Percentiles rank a stretch among this genome's conserved stretches.
phyloP scores from a whole-genome alignment of 768 basidiomycete species.

The Tylopilus rubrobrunneus region DNA sequence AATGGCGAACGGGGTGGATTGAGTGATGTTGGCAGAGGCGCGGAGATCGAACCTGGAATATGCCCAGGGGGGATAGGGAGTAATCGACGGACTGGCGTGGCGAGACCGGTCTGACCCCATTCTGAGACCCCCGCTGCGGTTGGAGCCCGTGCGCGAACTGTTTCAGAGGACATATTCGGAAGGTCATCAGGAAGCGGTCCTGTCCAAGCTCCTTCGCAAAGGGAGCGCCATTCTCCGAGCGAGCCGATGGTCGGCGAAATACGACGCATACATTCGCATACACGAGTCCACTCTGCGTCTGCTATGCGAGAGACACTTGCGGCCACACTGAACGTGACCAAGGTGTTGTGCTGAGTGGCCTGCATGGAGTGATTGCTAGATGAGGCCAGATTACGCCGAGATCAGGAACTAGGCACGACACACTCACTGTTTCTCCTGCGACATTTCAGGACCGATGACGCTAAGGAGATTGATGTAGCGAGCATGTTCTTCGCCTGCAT shows the following conservation, averaged over 20 bases:
- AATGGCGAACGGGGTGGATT: slow-evolving; percentile 28
- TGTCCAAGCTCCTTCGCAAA: slow-evolving; percentile 75
- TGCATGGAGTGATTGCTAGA: slow-evolving; percentile 61
- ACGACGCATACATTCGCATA: slow-evolving; percentile 68
- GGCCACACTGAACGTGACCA: slow-evolving; percentile 58
- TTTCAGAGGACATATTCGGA: slow-evolving; percentile 15
- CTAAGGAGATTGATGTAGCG: slow-evolving; percentile 74
- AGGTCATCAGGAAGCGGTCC: slow-evolving; percentile 37
- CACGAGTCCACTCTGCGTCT: slow-evolving; percentile 72
- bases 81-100: slow-evolving; percentile 15
- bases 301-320: slow-evolving; percentile 67
- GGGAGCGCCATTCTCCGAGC: slow-evolving; percentile 67
- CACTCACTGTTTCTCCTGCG: slow-evolving; percentile 74
- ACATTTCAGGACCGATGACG: slow-evolving; percentile 70
- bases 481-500: slow-evolving; percentile 70
- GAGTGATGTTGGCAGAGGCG: slow-evolving; percentile 1
- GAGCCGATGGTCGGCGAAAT: slow-evolving; percentile 63
- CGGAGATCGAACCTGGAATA: slow-evolving; percentile 11
- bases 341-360: slow-evolving; percentile 58
- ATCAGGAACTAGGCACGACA: background rate
- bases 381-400: background rate
- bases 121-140: slow-evolving; percentile 20
- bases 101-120: slow-evolving; percentile 26
- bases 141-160: background rate
- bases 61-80: slow-evolving; percentile 22